A percentile compares a stretch with the other conserved stretches of the same genome.
Conservation (phyloP, 2,329 filamentous ascomycete genomes). For the Polychaeton citri region DNA sequence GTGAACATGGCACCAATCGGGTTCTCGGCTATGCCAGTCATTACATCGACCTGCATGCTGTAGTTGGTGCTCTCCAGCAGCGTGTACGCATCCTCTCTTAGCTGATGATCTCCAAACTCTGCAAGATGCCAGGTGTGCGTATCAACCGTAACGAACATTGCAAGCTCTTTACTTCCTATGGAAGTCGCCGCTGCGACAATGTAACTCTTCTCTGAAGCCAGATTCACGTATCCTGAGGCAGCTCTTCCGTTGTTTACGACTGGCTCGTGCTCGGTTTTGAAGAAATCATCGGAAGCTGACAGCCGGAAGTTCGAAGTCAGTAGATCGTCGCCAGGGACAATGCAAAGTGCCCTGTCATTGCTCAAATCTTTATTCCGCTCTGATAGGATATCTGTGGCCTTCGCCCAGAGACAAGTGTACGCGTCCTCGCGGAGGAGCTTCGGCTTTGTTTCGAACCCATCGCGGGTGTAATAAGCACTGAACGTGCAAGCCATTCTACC, state of each 20-base stretch:
- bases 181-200: slow-evolving; percentile 73
- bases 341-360: slow-evolving; percentile 62
- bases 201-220: slow-evolving; percentile 76
- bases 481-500: slow-evolving; percentile 25
- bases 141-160: slow-evolving; percentile 78
- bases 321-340: slow-evolving; percentile 60
- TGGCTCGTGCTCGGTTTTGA: slow-evolving; percentile 48
- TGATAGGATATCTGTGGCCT: slow-evolving; percentile 58
- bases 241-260: slow-evolving; percentile 60
- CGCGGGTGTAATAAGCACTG: slow-evolving; percentile 60
- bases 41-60: slow-evolving; percentile 91
- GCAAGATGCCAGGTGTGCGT: slow-evolving; percentile 79
- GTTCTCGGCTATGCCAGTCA: slow-evolving; percentile 45
- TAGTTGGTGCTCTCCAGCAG: slow-evolving; percentile 94
- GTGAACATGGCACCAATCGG: slow-evolving; percentile 84
- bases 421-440: slow-evolving; percentile 55
- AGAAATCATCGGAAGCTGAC: slow-evolving; percentile 72
- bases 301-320: slow-evolving; percentile 63
- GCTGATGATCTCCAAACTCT: slow-evolving; percentile 74
- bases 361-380: slow-evolving; percentile 54
- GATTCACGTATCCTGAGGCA: slow-evolving; percentile 65
- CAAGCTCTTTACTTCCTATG: slow-evolving; percentile 73
- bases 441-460: slow-evolving; percentile 63
- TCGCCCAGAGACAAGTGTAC: slow-evolving; percentile 77
- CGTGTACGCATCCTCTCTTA: slow-evolving; percentile 78